These are phyloP conservation scores for Spatholobus suberectus DNA, from an alignment of 306 rosid species.

Conservation along the genomic window DNA sequence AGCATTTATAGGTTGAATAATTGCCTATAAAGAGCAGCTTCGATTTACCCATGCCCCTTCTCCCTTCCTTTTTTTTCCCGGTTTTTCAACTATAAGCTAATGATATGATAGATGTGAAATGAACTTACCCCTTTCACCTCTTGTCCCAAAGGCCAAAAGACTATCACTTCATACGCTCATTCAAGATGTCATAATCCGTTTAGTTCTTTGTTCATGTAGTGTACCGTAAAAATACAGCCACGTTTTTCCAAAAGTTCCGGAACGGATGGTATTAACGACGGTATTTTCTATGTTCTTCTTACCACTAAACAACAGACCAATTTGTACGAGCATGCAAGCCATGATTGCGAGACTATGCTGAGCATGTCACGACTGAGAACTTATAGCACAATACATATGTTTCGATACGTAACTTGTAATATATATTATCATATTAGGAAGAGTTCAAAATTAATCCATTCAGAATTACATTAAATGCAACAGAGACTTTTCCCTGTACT, in stretches of 20 bases:
- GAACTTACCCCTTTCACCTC: slow-evolving; percentile 31
- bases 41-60: neutral
- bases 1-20: slow-evolving; percentile 22
- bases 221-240: slow-evolving; percentile 21
- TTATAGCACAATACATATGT: neutral
- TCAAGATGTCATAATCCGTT: slow-evolving; percentile 25
- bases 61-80: neutral
- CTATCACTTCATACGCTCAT: neutral
- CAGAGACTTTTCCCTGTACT: slow-evolving; percentile 32
- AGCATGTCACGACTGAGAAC: slow-evolving; percentile 7
- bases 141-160: neutral
- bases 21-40: slow-evolving; percentile 1
- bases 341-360: no score
- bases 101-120: slow-evolving; percentile 34
- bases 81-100: neutral
- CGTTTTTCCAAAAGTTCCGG: neutral
- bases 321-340: slow-evolving; percentile 28
- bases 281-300: slow-evolving; percentile 35
- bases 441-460: slow-evolving; percentile 30
- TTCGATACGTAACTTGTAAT: slow-evolving; percentile 30
- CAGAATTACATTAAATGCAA: slow-evolving; percentile 43
- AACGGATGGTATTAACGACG: neutral
- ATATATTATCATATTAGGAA: slow-evolving; percentile 33
- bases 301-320: slow-evolving; percentile 33
- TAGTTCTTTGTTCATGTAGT: slow-evolving; percentile 7